Percentiles rank a stretch among this genome's conserved stretches.
Evolutionary conservation across 495 filamentous ascomycete genomes (phyloP).

Genomic region (Tuber melanosporum): DNA sequence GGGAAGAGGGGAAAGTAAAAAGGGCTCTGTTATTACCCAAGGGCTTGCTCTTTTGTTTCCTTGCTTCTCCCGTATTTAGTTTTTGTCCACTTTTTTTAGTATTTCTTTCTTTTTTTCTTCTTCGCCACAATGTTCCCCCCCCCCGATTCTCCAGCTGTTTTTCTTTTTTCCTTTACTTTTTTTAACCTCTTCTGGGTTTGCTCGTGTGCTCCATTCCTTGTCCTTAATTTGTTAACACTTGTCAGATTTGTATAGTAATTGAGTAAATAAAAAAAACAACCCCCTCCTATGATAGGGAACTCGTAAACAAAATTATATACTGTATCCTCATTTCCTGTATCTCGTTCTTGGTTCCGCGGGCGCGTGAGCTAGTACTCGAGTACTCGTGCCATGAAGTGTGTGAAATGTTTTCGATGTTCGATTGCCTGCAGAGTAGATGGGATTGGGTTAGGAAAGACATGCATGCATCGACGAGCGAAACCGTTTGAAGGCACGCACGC

Average conservation of each 20-base stretch:
- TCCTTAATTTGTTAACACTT: constrained; percentile 32
- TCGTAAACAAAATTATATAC: background rate
- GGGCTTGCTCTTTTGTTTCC: constrained; percentile 35
- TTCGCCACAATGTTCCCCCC: constrained; percentile 35
- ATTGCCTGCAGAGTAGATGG: background rate
- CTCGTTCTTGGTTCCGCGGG: background rate
- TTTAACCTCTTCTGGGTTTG: constrained; percentile 15
- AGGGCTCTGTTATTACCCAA: constrained; percentile 36
- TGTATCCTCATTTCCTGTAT: background rate
- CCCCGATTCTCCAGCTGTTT: constrained; percentile 21
- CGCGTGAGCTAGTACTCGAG: background rate
- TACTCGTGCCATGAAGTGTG: background rate
- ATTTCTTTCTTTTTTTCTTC: constrained; percentile 27
- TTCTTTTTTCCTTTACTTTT: constrained; percentile 29
- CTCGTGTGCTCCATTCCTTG: background rate
- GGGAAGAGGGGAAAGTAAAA: constrained; percentile 34
- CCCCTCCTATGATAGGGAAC: constrained; percentile 4
- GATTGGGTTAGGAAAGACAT: background rate
- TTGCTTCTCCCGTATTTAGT: constrained; percentile 29
- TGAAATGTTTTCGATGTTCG: background rate
- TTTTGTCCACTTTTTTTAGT: constrained; percentile 34
- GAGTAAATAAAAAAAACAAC: constrained; percentile 39
- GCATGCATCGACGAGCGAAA: background rate
- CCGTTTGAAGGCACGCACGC: constrained; percentile 1
- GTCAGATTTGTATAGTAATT: constrained; percentile 40